phyloP scores from a whole-genome alignment of 208 protist genomes.

The Zelonia costaricensis region DNA sequence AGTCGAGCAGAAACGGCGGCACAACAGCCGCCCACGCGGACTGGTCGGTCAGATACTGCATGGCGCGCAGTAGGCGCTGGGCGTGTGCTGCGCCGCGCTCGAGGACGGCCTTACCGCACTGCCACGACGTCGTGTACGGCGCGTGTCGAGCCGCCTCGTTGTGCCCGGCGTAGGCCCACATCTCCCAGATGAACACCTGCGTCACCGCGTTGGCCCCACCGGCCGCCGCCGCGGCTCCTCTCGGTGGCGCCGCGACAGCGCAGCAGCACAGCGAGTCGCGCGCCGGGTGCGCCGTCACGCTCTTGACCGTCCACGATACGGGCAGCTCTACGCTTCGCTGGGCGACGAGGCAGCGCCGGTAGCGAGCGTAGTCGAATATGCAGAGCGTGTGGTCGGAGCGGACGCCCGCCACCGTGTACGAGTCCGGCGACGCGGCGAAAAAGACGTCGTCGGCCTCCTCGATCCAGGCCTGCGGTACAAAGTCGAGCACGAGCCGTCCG shows the following conservation, averaged over 20 bases:
- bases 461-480: slow-evolving; percentile 66
- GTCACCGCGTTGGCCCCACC: slow-evolving; percentile 1
- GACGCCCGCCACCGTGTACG: slow-evolving; percentile 41
- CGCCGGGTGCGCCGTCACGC: slow-evolving; percentile 46
- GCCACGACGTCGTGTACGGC: slow-evolving; percentile 48
- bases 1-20: slow-evolving; percentile 64
- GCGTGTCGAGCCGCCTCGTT: slow-evolving; percentile 3
- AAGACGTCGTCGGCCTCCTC: slow-evolving; percentile 55
- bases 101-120: slow-evolving; percentile 64
- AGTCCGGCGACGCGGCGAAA: slow-evolving; percentile 58
- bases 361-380: slow-evolving; percentile 60
- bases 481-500: slow-evolving; percentile 52
- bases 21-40: slow-evolving; percentile 59
- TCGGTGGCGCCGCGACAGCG: slow-evolving; percentile 4
- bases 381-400: slow-evolving; percentile 53
- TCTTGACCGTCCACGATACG: slow-evolving; percentile 36
- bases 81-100: slow-evolving; percentile 53
- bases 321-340: slow-evolving; percentile 58
- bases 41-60: slow-evolving; percentile 68
- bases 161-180: slow-evolving; percentile 34
- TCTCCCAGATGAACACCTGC: slow-evolving; percentile 71
- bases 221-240: background rate
- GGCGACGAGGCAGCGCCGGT: slow-evolving; percentile 35
- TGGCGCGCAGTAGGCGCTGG: slow-evolving; percentile 45
- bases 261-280: slow-evolving; percentile 61